Percentiles rank a stretch among this genome's conserved stretches.
Conservation (phyloP, 805 yeast genomes). For the Grigorovia humatica region DNA sequence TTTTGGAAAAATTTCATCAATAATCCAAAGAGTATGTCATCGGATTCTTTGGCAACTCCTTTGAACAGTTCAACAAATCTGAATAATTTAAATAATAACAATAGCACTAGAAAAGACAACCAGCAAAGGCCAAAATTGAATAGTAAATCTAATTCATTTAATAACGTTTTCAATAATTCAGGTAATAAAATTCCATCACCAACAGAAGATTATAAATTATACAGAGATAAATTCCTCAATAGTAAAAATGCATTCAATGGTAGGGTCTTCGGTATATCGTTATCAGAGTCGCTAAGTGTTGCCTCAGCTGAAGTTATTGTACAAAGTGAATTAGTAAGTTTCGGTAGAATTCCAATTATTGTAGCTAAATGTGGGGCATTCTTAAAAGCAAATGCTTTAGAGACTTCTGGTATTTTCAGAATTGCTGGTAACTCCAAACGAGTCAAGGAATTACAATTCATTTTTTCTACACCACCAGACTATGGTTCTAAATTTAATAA, state of each 20-base stretch:
- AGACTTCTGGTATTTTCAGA: conserved; percentile 84
- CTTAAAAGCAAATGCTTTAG: conserved; percentile 65
- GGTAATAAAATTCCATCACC: background rate
- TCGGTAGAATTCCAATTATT: conserved; percentile 83
- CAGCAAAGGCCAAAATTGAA: conserved; percentile 8
- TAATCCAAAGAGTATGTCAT: conserved; percentile 27
- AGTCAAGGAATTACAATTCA: conserved; percentile 71
- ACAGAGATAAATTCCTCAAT: conserved; percentile 31
- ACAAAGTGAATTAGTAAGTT: conserved; percentile 55
- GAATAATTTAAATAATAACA: background rate
- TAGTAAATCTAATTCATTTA: conserved; percentile 8
- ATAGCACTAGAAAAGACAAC: background rate
- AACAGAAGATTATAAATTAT: conserved; percentile 21
- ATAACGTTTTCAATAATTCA: background rate
- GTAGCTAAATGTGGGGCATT: conserved; percentile 94
- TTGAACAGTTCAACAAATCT: background rate
- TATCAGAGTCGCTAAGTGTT: conserved; percentile 55
- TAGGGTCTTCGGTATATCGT: conserved; percentile 69
- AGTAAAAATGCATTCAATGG: conserved; percentile 31
- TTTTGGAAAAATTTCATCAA: conserved; percentile 26
- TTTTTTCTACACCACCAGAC: conserved; percentile 79
- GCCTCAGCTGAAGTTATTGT: conserved; percentile 57
- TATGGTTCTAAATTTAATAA: conserved; percentile 70
- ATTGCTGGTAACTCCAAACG: conserved; percentile 88
- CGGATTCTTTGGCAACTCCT: conserved; percentile 16